Evolutionary conservation across 768 basidiomycete genomes (phyloP).

Genomic region (Lentinula sp.): DNA sequence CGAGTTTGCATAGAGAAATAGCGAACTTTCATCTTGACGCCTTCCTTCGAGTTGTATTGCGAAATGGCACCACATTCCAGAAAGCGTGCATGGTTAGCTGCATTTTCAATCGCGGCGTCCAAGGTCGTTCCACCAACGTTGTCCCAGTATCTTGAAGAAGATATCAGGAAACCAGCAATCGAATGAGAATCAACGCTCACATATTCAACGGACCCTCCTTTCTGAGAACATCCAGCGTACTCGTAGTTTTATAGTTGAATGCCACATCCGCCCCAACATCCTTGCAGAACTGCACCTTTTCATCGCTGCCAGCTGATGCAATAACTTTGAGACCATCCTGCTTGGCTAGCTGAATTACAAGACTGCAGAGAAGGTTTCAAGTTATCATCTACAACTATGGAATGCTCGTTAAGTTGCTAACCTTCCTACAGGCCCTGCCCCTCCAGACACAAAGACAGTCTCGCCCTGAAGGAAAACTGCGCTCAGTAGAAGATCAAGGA

Average conservation of each 20-base stretch:
- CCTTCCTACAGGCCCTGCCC: constrained; percentile 55
- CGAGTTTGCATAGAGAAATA: not conserved
- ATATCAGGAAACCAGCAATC: not conserved
- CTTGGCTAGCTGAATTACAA: constrained; percentile 47
- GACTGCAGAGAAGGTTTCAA: not conserved
- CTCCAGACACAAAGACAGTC: constrained; percentile 33
- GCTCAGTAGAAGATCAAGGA: not conserved
- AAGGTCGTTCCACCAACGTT: constrained; percentile 57
- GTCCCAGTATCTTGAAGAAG: constrained; percentile 39
- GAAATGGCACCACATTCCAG: constrained; percentile 22
- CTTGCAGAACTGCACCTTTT: constrained; percentile 60
- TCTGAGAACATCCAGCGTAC: constrained; percentile 43
- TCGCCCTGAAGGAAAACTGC: constrained; percentile 24
- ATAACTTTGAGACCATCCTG: constrained; percentile 58
- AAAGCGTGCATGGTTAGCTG: constrained; percentile 40
- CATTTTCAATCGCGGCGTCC: constrained; percentile 46
- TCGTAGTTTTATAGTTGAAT: constrained; percentile 69
- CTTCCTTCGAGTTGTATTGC: constrained; percentile 1
- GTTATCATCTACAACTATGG: not conserved
- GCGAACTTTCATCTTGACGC: constrained; percentile 4
- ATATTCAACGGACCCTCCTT: constrained; percentile 48
- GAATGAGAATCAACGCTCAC: constrained; percentile 16
- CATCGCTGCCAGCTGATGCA: constrained; percentile 66
- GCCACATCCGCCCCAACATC: constrained; percentile 62
- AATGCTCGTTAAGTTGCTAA: constrained; percentile 21